Evolutionary conservation across 2,329 filamentous ascomycete genomes (phyloP).

Genomic region (Alternaria consortialis): DNA sequence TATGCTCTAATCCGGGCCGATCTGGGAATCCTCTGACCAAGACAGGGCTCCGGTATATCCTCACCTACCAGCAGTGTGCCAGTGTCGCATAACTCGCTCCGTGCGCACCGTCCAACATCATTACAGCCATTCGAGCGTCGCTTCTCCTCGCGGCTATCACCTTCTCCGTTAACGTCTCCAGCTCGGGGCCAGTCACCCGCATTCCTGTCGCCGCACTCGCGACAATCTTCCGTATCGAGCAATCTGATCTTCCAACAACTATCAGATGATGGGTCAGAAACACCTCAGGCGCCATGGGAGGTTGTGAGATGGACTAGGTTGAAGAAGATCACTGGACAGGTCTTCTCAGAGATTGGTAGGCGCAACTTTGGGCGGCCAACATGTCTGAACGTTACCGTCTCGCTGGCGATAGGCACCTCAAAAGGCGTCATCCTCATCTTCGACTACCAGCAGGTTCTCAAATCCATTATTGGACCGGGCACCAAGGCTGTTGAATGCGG

Average conservation of each 20-base stretch:
- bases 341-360: conserved; percentile 90
- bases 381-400: conserved; percentile 85
- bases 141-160: conserved; percentile 85
- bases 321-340: conserved; percentile 85
- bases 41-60: conserved; percentile 62
- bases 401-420: conserved; percentile 89
- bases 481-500: conserved; percentile 95
- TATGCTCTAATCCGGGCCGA: conserved; percentile 54
- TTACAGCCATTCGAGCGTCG: conserved; percentile 93
- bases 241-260: conserved; percentile 67
- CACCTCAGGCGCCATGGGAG: conserved; percentile 87
- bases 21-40: conserved; percentile 21
- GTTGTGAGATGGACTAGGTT: conserved; percentile 96
- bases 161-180: conserved; percentile 68
- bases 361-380: conserved; percentile 93
- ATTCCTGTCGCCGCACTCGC: conserved; percentile 78
- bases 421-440: conserved; percentile 96
- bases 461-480: conserved; percentile 90
- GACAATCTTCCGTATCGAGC: conserved; percentile 80
- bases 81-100: conserved; percentile 72
- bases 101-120: conserved; percentile 79
- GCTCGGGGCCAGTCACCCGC: conserved; percentile 75
- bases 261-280: conserved; percentile 62
- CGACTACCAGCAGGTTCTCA: conserved; percentile 95
- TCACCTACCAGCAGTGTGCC: conserved; percentile 79